These are phyloP conservation scores for Rosa rugosa DNA, from an alignment of 306 rosid species.

Conservation along the genomic window DNA sequence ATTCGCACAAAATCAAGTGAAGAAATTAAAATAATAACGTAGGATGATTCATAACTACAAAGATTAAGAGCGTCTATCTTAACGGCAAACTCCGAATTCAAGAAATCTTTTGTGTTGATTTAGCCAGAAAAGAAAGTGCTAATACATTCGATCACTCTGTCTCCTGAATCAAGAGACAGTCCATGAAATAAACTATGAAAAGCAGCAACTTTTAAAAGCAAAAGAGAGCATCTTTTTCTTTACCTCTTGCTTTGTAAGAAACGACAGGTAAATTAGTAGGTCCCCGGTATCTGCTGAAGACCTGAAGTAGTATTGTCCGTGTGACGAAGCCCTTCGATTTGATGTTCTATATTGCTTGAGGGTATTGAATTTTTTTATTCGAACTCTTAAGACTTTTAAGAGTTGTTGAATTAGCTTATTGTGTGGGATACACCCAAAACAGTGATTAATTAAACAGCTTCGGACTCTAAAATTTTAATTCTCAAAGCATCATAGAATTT, in stretches of 20 bases:
- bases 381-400: neutral
- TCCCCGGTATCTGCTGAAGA: constrained; percentile 4
- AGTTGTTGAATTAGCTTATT: neutral
- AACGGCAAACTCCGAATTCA: neutral
- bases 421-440: neutral
- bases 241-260: neutral
- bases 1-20: neutral
- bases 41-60: too few species aligned
- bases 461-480: neutral
- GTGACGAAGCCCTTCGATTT: too few species aligned
- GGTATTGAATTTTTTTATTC: neutral
- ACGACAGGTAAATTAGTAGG: neutral
- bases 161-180: constrained; percentile 48
- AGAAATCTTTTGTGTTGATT: neutral
- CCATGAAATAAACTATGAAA: constrained; percentile 49
- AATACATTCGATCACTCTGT: constrained; percentile 48
- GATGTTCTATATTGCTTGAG: neutral
- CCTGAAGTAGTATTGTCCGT: neutral
- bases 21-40: too few species aligned
- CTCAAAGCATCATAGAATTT: neutral
- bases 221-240: constrained; percentile 43
- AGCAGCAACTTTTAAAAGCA: constrained; percentile 63
- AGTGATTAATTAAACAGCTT: neutral
- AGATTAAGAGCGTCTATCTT: neutral
- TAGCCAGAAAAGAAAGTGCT: neutral